Conservation (phyloP, 1,284 basidiomycete species). For the Cryptococcus sp. region DNA sequence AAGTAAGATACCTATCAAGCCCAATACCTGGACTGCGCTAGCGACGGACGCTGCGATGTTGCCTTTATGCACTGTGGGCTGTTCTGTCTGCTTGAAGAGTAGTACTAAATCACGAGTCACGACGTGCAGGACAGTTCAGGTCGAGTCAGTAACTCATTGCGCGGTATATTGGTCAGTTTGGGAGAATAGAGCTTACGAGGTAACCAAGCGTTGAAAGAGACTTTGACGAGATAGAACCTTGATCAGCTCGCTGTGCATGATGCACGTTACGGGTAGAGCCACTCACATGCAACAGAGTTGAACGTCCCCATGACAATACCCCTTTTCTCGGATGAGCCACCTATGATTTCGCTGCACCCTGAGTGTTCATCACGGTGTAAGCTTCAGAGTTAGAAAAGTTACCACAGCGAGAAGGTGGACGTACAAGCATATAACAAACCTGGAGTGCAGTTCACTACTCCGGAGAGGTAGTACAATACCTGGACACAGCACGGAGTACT, state of each 20-base stretch:
- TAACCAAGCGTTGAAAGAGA: slow-evolving; percentile 33
- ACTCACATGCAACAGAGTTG: slow-evolving; percentile 26
- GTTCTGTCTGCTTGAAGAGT: slow-evolving; percentile 33
- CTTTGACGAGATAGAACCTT: not conserved
- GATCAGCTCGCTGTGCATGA: too few relatives aligned
- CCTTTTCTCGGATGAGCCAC: slow-evolving; percentile 24
- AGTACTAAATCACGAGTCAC: slow-evolving; percentile 11
- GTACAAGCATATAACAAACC: slow-evolving; percentile 27
- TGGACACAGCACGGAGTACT: not conserved
- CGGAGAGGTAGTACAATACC: slow-evolving; percentile 28
- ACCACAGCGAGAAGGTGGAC: not conserved
- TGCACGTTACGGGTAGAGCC: not conserved
- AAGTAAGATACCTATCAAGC: slow-evolving; percentile 14
- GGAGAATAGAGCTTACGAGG: slow-evolving; percentile 14
- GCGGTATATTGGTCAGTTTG: too few relatives aligned
- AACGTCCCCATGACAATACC: slow-evolving; percentile 29
- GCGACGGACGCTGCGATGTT: slow-evolving; percentile 27
- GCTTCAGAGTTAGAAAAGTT: too few relatives aligned
- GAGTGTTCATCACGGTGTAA: not conserved
- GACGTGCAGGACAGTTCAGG: not conserved
- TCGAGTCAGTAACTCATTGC: not conserved
- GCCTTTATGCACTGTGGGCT: slow-evolving; percentile 27
- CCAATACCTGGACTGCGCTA: slow-evolving; percentile 7
- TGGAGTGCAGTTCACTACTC: slow-evolving; percentile 25
- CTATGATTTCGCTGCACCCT: slow-evolving; percentile 29